These are phyloP conservation scores for Graphium sp. DNA, from an alignment of 2,329 filamentous ascomycete genomes.

Conservation along the genomic window DNA sequence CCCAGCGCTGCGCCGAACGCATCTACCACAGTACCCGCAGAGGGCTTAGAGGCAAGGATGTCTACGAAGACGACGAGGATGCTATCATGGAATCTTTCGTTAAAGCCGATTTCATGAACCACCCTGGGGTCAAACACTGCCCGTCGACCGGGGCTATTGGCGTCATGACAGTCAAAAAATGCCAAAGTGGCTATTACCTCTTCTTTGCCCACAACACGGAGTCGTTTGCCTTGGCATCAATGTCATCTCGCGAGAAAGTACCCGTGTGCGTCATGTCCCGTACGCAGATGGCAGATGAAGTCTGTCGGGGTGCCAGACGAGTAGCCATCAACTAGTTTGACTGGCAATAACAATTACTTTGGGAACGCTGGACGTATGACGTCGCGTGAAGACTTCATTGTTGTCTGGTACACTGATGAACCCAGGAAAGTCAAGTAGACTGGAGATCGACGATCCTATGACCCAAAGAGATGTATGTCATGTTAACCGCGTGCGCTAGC, in stretches of 20 bases:
- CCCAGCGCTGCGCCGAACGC: slow-evolving; percentile 69
- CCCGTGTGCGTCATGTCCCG: slow-evolving; percentile 62
- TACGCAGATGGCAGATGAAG: background rate
- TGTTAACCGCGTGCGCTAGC: too few species aligned
- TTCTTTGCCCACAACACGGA: slow-evolving; percentile 97
- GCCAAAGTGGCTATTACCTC: slow-evolving; percentile 56
- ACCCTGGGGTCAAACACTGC: slow-evolving; percentile 68
- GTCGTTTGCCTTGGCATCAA: slow-evolving; percentile 69
- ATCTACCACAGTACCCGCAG: slow-evolving; percentile 57
- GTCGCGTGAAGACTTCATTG: too few species aligned
- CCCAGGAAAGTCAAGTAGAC: too few species aligned
- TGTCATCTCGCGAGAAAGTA: slow-evolving; percentile 60
- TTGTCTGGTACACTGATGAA: too few species aligned
- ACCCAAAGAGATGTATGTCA: too few species aligned
- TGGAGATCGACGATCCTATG: too few species aligned
- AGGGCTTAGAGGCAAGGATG: slow-evolving; percentile 39
- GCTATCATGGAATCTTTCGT: slow-evolving; percentile 62
- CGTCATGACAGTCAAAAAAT: slow-evolving; percentile 79
- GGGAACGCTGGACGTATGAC: too few species aligned
- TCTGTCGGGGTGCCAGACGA: too few species aligned
- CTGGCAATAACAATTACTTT: too few species aligned
- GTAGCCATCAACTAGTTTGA: too few species aligned
- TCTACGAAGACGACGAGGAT: slow-evolving; percentile 60
- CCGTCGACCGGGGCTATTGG: slow-evolving; percentile 79
- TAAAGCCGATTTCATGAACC: slow-evolving; percentile 77